Evolutionary conservation across 1,284 basidiomycete genomes (phyloP).

Genomic region (Waitea zeae): DNA sequence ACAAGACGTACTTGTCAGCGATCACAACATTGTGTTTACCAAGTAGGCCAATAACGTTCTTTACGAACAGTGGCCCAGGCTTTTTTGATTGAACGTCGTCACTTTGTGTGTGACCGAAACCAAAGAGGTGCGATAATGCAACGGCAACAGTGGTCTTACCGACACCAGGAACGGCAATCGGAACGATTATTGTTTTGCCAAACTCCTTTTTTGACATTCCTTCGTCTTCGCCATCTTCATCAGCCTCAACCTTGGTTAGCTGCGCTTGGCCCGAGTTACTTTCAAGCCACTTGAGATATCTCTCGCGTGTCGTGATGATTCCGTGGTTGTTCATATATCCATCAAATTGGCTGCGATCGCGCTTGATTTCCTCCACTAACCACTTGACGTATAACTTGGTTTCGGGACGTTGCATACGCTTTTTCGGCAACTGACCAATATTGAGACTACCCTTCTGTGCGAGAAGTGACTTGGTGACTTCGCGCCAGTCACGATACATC

Average conservation of each 20-base stretch:
- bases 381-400: constrained; percentile 50
- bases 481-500: constrained; percentile 97
- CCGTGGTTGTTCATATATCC: constrained; percentile 58
- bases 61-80: constrained; percentile 59
- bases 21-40: constrained; percentile 61
- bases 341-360: constrained; percentile 44
- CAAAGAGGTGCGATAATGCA: constrained; percentile 65
- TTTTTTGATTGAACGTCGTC: constrained; percentile 82
- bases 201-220: constrained; percentile 16
- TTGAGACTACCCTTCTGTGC: constrained; percentile 17
- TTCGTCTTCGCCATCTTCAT: constrained; percentile 9
- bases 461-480: constrained; percentile 73
- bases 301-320: constrained; percentile 72
- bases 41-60: constrained; percentile 52
- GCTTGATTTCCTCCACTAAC: constrained; percentile 55
- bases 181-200: constrained; percentile 75
- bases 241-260: constrained; percentile 8
- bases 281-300: constrained; percentile 59
- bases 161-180: constrained; percentile 84
- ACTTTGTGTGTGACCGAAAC: constrained; percentile 80
- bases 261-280: constrained; percentile 23
- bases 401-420: constrained; percentile 48
- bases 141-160: constrained; percentile 88
- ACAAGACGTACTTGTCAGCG: constrained; percentile 61
- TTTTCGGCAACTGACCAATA: constrained; percentile 38